phyloP scores from a whole-genome alignment of 345 rosid species.

The Boechera stricta region DNA sequence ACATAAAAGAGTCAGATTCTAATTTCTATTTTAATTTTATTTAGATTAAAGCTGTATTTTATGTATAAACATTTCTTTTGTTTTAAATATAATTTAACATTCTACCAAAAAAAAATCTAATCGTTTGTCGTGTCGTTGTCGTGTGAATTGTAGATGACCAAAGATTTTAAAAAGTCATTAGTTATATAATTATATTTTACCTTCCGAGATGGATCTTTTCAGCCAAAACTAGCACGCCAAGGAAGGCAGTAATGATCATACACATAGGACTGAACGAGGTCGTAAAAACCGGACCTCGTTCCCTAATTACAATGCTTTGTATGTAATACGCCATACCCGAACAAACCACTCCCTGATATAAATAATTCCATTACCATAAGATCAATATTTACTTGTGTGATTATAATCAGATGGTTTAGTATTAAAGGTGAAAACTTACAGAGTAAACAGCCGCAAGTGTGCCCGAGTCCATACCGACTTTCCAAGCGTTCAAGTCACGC shows the following conservation, averaged over 20 bases:
- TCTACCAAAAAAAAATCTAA: no score
- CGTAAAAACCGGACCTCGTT: constrained; percentile 81
- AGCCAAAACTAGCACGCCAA: constrained; percentile 67
- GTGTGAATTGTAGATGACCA: not conserved
- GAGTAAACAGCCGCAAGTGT: constrained; percentile 83
- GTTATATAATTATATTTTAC: constrained; percentile 44
- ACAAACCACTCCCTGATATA: constrained; percentile 82
- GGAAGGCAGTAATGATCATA: constrained; percentile 81
- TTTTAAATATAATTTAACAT: no score
- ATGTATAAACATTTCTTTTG: no score
- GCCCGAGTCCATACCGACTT: constrained; percentile 73
- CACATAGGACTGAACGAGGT: constrained; percentile 86
- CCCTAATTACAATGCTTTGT: constrained; percentile 71
- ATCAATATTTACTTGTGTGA: not conserved
- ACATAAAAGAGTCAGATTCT: no score
- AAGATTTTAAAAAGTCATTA: not conserved
- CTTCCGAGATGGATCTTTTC: constrained; percentile 84
- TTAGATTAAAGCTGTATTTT: no score
- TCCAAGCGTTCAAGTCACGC: constrained; percentile 75
- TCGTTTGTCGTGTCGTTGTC: not conserved
- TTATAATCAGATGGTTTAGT: not conserved
- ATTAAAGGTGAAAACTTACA: constrained; percentile 49
- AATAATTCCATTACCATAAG: not conserved
- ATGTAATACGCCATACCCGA: constrained; percentile 86
- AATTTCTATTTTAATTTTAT: no score